Conservation (phyloP, 495 filamentous ascomycete species). For the Neurospora sublineolata region DNA sequence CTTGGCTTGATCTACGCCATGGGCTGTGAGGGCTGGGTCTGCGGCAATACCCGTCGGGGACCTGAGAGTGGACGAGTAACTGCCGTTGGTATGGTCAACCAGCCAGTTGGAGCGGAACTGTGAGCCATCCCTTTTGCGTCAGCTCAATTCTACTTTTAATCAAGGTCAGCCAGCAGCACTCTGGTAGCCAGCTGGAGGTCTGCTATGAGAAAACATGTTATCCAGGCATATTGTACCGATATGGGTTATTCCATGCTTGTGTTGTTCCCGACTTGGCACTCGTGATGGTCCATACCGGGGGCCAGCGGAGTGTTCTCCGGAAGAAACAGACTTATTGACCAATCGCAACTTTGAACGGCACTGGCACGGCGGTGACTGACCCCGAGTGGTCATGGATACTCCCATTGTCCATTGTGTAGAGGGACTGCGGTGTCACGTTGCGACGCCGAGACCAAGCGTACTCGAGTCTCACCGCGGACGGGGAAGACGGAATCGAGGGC, state of each 20-base stretch:
- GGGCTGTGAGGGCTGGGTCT: slow-evolving; percentile 75
- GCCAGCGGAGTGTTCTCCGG: neutral
- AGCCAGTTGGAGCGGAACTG: slow-evolving; percentile 87
- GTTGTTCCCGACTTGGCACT: neutral
- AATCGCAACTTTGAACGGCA: neutral
- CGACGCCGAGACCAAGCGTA: neutral
- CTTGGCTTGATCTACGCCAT: slow-evolving; percentile 74
- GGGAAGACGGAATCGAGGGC: neutral
- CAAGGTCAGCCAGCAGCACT: neutral
- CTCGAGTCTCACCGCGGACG: neutral
- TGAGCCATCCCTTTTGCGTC: neutral
- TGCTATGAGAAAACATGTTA: neutral
- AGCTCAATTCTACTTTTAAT: neutral
- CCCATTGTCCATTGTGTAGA: neutral
- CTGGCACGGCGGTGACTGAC: neutral
- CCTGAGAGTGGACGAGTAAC: slow-evolving; percentile 53
- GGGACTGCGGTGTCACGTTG: neutral
- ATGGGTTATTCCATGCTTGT: neutral
- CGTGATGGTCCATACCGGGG: neutral
- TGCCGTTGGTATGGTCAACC: slow-evolving; percentile 66
- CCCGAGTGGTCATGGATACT: neutral
- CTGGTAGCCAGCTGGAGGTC: neutral
- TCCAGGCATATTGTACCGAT: neutral
- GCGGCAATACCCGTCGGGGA: slow-evolving; percentile 76
- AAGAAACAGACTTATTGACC: neutral